phyloP scores from a whole-genome alignment of 2,329 filamentous ascomycete genomes.

The Ceratocystiopsis sp. region DNA sequence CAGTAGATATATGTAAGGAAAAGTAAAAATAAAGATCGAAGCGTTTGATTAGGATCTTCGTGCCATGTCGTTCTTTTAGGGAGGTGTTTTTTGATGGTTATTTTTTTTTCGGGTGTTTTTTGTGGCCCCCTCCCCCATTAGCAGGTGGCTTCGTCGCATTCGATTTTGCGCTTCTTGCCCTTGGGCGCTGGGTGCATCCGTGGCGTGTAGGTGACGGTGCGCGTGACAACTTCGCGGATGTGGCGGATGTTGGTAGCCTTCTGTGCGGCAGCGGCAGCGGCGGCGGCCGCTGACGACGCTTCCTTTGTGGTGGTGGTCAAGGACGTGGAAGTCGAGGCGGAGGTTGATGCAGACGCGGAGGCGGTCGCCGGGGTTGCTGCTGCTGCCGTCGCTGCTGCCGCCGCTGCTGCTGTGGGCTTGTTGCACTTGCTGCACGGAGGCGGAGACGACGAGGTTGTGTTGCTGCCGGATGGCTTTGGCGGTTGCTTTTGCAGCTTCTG shows the following conservation, averaged over 20 bases:
- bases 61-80: background rate
- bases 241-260: conserved; percentile 44
- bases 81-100: background rate
- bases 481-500: no score
- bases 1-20: no score
- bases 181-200: conserved; percentile 78
- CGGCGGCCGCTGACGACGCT: conserved; percentile 26
- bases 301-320: background rate
- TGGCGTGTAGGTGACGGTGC: conserved; percentile 81
- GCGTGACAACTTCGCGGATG: conserved; percentile 82
- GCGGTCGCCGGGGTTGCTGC: background rate
- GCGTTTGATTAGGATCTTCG: no score
- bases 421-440: background rate
- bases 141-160: conserved; percentile 14
- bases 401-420: background rate
- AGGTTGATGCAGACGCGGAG: background rate
- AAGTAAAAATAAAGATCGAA: no score
- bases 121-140: background rate
- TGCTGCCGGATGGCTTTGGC: background rate
- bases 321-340: conserved; percentile 27
- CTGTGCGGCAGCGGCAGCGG: background rate
- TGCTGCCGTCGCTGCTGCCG: no score
- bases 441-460: no score
- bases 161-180: conserved; percentile 72
- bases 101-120: background rate